These are phyloP conservation scores for Vickermania spadyakhi DNA, from an alignment of 208 protist species.

Conservation along the genomic window DNA sequence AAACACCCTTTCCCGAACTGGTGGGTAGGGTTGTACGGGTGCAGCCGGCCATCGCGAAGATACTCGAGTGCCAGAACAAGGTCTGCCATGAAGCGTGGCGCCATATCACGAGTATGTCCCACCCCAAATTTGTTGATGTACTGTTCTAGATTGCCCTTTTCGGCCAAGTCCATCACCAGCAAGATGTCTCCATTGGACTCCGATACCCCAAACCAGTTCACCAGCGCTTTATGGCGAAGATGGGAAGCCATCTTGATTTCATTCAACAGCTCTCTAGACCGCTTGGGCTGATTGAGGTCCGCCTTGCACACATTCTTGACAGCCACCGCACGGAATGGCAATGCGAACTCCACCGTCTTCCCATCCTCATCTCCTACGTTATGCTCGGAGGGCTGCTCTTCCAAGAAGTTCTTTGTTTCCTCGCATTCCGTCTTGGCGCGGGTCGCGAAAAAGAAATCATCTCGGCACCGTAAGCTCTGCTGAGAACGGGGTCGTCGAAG, in stretches of 20 bases:
- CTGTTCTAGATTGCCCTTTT: slow-evolving; percentile 47
- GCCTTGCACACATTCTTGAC: slow-evolving; percentile 58
- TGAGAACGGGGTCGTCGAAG: background rate
- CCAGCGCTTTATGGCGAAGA: slow-evolving; percentile 56
- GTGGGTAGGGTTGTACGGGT: slow-evolving; percentile 22
- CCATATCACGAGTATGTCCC: slow-evolving; percentile 40
- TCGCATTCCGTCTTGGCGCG: background rate
- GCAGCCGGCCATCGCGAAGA: slow-evolving; percentile 43
- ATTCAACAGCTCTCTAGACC: slow-evolving; percentile 39
- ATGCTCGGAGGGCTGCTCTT: background rate
- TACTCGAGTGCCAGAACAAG: slow-evolving; percentile 77
- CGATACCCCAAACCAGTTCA: slow-evolving; percentile 54
- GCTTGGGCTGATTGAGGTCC: slow-evolving; percentile 20
- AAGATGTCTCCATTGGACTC: slow-evolving; percentile 42
- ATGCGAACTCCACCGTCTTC: slow-evolving; percentile 1
- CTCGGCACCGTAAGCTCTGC: background rate
- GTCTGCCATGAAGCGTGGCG: slow-evolving; percentile 66
- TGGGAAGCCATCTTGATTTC: slow-evolving; percentile 53
- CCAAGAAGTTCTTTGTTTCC: background rate
- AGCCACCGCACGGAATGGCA: slow-evolving; percentile 47
- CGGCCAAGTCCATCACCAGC: slow-evolving; percentile 77
- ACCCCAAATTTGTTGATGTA: slow-evolving; percentile 48
- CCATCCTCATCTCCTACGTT: background rate
- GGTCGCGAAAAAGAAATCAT: background rate
- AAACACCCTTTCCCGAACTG: background rate